Base-by-base conservation (phyloP, 768 basidiomycete genomes). In the Lyophyllum atratum region DNA sequence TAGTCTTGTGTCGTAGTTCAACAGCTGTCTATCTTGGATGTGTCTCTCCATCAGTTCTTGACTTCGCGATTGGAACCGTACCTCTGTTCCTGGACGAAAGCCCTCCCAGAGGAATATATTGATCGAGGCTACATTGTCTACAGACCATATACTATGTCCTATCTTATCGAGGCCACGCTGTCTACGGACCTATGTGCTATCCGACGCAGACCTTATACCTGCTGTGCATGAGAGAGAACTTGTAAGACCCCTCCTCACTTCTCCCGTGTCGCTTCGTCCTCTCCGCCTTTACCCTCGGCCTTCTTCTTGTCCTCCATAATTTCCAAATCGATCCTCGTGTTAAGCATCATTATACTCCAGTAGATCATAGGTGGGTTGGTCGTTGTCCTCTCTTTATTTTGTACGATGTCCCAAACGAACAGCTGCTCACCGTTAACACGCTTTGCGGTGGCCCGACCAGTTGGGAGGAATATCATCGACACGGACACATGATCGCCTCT, bases 381-480 rank as follows among this genome's bases (percentile, higher is more conserved):
- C 25, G 40, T 53, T 31, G 21, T 43, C 42, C 22, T 53, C n/a
- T 44, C 39, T 26, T 29, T 25, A 21, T 26, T 43, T 31, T 33
- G 52, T 28, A 29, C 19, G 17, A 44, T 53, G 21, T 53, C 28
- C 52, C 52, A 53, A 7, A 53, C 11, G n/a, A n/a, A 14, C 17
- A 53, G 40, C 28, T 53, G 52, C 21, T 29, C 19, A 4, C 42
- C 25, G 6, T 40, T 40, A 14, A 53, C 52, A 15, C 31, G 29
- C 42, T 53, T 53, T 9, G 42, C 31, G 3, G 43, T 29, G 8
- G 19, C 39, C 29, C 42, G 39, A 3, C 52, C 42, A 1, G 52
- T 53, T 9, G 52, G 52, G 29, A 43, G 40, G 15, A 53, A 44
- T 12, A 53, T 43, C 42, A 53, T 53, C 14, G 25, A 31, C 26